Evolutionary conservation across 352 stramenopile genomes (phyloP).

Genomic region (Pythium brachiatum): DNA sequence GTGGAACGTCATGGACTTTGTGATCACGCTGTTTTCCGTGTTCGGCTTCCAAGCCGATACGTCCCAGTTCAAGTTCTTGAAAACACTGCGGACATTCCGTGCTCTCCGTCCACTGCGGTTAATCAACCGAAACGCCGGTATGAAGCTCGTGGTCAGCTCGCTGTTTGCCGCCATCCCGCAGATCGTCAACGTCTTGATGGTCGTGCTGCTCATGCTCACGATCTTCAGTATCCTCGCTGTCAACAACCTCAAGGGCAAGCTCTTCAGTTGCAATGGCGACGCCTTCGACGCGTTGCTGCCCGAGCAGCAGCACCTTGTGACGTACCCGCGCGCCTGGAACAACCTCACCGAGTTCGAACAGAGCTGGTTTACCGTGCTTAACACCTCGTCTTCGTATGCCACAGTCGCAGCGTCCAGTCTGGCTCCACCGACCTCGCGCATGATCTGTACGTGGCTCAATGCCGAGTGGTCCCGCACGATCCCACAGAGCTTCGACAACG

Average conservation of each 20-base stretch:
- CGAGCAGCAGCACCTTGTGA: constrained; percentile 38
- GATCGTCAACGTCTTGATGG: constrained; percentile 80
- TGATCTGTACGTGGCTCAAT: constrained; percentile 41
- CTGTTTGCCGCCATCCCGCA: constrained; percentile 75
- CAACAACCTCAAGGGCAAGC: constrained; percentile 89
- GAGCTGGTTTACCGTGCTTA: constrained; percentile 34
- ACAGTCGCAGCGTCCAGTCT: background rate
- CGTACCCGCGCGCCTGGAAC: constrained; percentile 41
- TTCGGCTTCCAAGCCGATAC: constrained; percentile 25
- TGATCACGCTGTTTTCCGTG: constrained; percentile 59
- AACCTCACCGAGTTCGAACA: constrained; percentile 41
- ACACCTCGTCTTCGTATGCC: constrained; percentile 11
- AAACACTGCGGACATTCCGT: constrained; percentile 57
- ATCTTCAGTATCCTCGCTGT: constrained; percentile 93
- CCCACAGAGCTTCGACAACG: constrained; percentile 79
- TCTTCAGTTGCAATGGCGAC: constrained; percentile 56
- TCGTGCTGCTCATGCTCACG: constrained; percentile 79
- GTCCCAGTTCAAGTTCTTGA: constrained; percentile 36
- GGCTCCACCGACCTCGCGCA: constrained; percentile 29
- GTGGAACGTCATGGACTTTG: constrained; percentile 87
- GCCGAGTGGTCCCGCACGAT: constrained; percentile 46
- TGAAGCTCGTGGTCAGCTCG: constrained; percentile 88
- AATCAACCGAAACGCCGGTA: constrained; percentile 65
- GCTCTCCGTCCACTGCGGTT: constrained; percentile 75
- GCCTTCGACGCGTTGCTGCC: constrained; percentile 41